phyloP scores from a whole-genome alignment of 495 filamentous ascomycete species.

The Chaetomium tenue region DNA sequence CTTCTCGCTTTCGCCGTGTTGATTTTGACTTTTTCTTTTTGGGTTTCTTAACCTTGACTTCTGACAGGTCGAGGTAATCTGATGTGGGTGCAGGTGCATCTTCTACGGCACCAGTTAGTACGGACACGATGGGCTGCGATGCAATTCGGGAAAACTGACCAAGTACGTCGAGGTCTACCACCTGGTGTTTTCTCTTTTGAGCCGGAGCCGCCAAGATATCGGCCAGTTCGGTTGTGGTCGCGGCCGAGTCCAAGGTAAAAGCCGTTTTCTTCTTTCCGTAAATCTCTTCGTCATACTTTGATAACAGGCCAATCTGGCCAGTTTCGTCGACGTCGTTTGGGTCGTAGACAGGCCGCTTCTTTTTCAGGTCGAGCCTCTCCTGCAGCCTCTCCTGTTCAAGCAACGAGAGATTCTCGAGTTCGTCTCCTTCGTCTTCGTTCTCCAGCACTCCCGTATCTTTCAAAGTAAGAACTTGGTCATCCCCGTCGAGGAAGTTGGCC shows the following conservation, averaged over 20 bases:
- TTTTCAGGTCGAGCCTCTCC: conserved; percentile 81
- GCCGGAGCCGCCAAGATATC: conserved; percentile 57
- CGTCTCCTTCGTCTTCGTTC: conserved; percentile 86
- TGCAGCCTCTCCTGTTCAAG: conserved; percentile 72
- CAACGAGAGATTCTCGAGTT: conserved; percentile 80
- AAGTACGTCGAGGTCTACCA: conserved; percentile 73
- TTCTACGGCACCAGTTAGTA: conserved; percentile 46
- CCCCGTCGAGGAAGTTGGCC: conserved; percentile 69
- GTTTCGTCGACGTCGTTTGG: conserved; percentile 70
- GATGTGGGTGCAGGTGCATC: conserved; percentile 57
- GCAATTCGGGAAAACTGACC: conserved; percentile 32
- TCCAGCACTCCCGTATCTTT: conserved; percentile 86
- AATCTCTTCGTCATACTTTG: conserved; percentile 94
- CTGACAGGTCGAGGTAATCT: conserved; percentile 83
- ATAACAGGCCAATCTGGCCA: conserved; percentile 64
- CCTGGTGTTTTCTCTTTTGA: conserved; percentile 62
- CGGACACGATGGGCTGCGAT: neutral
- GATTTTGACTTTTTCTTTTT: conserved; percentile 88
- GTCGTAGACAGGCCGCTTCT: conserved; percentile 87
- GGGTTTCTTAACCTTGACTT: conserved; percentile 86
- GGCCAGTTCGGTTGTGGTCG: conserved; percentile 61
- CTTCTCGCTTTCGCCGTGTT: conserved; percentile 63
- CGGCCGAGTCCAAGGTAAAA: conserved; percentile 79
- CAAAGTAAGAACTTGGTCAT: conserved; percentile 83
- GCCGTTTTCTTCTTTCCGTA: conserved; percentile 85